Percentiles rank a stretch among this genome's conserved stretches.
These are phyloP conservation scores for Citrullus mucosospermus DNA, from an alignment of 306 rosid species.

Conservation along the genomic window DNA sequence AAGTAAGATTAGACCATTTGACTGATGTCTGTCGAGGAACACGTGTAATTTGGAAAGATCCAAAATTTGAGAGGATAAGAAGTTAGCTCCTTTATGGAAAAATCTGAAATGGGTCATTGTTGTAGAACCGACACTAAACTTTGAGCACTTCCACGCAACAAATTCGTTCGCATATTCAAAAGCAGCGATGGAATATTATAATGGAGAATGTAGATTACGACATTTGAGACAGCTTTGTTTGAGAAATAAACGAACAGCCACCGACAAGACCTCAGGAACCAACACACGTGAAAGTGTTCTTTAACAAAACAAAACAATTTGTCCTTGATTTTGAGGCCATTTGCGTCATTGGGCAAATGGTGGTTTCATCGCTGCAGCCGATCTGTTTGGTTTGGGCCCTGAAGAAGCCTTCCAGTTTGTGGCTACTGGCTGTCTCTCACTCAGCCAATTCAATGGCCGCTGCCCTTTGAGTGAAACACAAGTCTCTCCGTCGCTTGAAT, in stretches of 20 bases:
- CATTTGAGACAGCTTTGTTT: background rate
- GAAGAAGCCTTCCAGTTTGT: background rate
- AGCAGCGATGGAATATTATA: background rate
- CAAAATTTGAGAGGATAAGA: background rate
- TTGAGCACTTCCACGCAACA: background rate
- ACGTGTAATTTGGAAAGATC: background rate
- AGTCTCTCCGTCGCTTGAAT: background rate
- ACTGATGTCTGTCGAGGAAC: background rate
- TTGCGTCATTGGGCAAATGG: background rate
- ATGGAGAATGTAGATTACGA: background rate
- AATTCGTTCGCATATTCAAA: background rate
- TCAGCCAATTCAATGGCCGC: background rate
- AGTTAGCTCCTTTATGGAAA: background rate
- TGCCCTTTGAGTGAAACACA: background rate
- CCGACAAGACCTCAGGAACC: conserved; percentile 2
- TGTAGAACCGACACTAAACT: background rate
- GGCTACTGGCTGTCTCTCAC: background rate
- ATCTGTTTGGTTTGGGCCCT: background rate
- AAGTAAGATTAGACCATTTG: background rate
- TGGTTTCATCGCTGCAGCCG: background rate
- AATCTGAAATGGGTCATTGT: background rate
- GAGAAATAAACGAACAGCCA: background rate
- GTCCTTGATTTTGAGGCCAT: background rate
- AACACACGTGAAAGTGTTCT: background rate
- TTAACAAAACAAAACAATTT: background rate